These are phyloP conservation scores for Xylariales sp. DNA, from an alignment of 2,329 filamentous ascomycete genomes.

Conservation along the genomic window DNA sequence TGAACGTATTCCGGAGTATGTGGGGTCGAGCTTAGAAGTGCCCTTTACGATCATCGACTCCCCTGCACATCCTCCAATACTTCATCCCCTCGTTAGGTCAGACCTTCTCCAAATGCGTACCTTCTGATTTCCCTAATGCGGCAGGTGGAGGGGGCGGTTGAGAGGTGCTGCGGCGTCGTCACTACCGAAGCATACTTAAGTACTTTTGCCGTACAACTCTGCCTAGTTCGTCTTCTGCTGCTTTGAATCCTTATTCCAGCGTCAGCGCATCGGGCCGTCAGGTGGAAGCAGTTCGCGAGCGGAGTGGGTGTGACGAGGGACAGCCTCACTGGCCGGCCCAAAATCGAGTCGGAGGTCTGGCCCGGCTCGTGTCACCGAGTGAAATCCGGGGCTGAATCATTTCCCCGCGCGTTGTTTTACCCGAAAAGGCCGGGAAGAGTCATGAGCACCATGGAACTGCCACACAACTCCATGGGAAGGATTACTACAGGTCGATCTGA, in stretches of 20 bases:
- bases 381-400: not conserved
- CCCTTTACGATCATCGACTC: not conserved
- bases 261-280: not conserved
- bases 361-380: not conserved
- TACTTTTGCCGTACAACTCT: too few relatives aligned
- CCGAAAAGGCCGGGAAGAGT: not conserved
- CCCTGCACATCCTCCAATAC: not conserved
- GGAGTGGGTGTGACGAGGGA: not conserved
- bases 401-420: not conserved
- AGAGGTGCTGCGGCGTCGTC: too few relatives aligned
- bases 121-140: not conserved
- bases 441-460: not conserved
- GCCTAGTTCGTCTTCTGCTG: too few relatives aligned
- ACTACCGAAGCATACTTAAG: too few relatives aligned
- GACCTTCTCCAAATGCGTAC: not conserved
- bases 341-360: not conserved
- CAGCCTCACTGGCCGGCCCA: not conserved
- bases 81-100: not conserved
- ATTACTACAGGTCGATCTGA: too few relatives aligned
- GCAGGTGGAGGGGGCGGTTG: not conserved
- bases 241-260: too few relatives aligned
- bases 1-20: too few relatives aligned
- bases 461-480: not conserved
- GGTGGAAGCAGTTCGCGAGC: not conserved
- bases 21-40: not conserved